Evolutionary conservation across 2,329 filamentous ascomycete species (phyloP).

Genomic region (Ophiobolus disseminans): DNA sequence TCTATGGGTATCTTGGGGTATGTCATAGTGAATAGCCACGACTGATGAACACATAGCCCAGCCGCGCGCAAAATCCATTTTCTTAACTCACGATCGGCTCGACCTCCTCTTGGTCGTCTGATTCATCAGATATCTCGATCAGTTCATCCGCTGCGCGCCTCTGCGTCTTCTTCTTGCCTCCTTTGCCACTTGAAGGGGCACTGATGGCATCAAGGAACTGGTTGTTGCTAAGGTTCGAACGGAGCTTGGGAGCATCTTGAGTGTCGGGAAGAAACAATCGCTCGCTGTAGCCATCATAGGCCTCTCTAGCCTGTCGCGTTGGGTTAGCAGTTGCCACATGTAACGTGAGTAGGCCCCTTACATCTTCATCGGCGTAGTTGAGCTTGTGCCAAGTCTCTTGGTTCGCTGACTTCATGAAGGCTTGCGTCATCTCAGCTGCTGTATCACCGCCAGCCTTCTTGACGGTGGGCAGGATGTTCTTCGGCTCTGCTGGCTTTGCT

Average conservation of each 20-base stretch:
- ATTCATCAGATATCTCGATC: conserved; percentile 44
- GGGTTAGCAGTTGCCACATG: conserved; percentile 5
- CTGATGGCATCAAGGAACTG: conserved; percentile 70
- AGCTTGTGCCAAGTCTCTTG: conserved; percentile 82
- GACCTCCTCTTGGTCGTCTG: conserved; percentile 30
- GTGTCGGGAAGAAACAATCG: conserved; percentile 67
- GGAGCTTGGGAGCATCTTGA: conserved; percentile 56
- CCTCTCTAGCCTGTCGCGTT: conserved; percentile 62
- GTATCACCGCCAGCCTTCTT: conserved; percentile 77
- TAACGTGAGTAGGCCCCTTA: conserved; percentile 26
- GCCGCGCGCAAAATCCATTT: not conserved
- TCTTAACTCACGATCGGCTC: conserved; percentile 9
- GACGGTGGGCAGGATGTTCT: conserved; percentile 85
- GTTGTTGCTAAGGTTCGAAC: conserved; percentile 63
- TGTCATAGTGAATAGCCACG: conserved; percentile 3
- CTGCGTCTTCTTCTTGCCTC: conserved; percentile 48
- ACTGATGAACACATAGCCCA: not conserved
- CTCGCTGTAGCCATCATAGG: conserved; percentile 78
- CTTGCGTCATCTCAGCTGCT: conserved; percentile 73
- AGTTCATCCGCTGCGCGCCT: conserved; percentile 31
- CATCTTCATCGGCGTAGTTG: conserved; percentile 82
- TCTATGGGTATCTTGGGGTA: conserved; percentile 10
- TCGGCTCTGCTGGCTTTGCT: conserved; percentile 62
- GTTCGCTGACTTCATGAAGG: conserved; percentile 77
- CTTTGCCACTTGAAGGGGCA: conserved; percentile 54